A percentile compares a stretch with the other conserved stretches of the same genome.
Conservation (phyloP, 257 asterid genomes). For the Petunia secreta region DNA sequence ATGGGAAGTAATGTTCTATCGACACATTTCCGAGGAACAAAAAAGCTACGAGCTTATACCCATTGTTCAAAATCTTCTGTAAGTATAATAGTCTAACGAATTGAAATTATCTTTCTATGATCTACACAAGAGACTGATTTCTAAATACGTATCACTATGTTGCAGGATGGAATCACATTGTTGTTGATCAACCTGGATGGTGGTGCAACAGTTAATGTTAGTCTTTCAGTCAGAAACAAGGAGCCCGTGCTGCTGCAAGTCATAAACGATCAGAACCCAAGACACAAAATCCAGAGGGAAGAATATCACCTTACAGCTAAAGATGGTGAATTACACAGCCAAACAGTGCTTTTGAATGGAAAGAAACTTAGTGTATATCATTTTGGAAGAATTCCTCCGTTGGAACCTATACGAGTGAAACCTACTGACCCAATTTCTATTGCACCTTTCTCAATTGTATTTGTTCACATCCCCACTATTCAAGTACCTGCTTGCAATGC, state of each 20-base stretch:
- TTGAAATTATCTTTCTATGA: neutral
- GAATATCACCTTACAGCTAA: slow-evolving; percentile 81
- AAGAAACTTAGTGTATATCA: slow-evolving; percentile 49
- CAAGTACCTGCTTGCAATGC: slow-evolving; percentile 60
- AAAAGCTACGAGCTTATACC: slow-evolving; percentile 67
- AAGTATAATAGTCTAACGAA: slow-evolving; percentile 32
- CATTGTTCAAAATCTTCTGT: slow-evolving; percentile 81
- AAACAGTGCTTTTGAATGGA: slow-evolving; percentile 73
- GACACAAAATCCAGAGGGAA: slow-evolving; percentile 44
- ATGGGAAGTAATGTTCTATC: slow-evolving; percentile 76
- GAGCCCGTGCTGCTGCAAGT: slow-evolving; percentile 10
- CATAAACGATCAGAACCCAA: neutral
- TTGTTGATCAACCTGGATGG: slow-evolving; percentile 78
- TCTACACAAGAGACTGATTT: neutral
- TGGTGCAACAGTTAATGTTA: slow-evolving; percentile 49
- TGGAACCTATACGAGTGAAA: slow-evolving; percentile 52
- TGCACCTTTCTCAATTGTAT: slow-evolving; percentile 76
- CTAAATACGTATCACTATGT: neutral
- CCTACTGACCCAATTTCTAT: slow-evolving; percentile 50
- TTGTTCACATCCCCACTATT: slow-evolving; percentile 59
- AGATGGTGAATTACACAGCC: slow-evolving; percentile 77
- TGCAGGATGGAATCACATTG: slow-evolving; percentile 69
- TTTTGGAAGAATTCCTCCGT: slow-evolving; percentile 60
- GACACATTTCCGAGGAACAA: slow-evolving; percentile 57
- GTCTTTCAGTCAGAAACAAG: slow-evolving; percentile 42